Evolutionary conservation across 441 rosid genomes (phyloP), one percentile per base, ranked within the genome.

Genomic region (Syzygium malaccense): DNA sequence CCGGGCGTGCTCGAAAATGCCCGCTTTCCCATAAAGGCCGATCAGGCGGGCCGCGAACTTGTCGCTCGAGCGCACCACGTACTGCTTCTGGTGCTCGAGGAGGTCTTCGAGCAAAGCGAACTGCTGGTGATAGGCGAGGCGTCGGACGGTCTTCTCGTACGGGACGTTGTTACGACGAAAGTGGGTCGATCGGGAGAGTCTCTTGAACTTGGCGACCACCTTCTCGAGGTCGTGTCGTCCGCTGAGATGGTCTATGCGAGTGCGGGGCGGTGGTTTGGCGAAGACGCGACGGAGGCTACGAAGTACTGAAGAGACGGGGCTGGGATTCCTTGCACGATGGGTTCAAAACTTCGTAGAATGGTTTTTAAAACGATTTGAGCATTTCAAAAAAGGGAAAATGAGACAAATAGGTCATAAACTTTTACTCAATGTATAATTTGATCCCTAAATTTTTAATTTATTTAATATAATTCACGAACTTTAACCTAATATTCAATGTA

Each of bases 21-120:
- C 87, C 55, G 87, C 83, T 45, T 30, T n/a, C 25, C 89, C 87
- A 6, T 88, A 88, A 7, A 88, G 60, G 48, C 49, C 57, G 18
- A 88, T 88, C 83, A 84, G 55, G 83, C 41, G 68, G 64, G 48
- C 64, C 14, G 87, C 64, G 66, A 88, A 88, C 23, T n/a, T 71
- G 87, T 88, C 87, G 4, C 33, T 10, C n/a, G n/a, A 55, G 41
- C 62, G n/a, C 20, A 18, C 49, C 55, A 88, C 55, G 62, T 85
- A 57, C 87, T 85, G 37, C 89, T 88, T 88, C 87, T 88, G 89
- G 32, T 88, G 78, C 37, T 62, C 28, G 54, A 88, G 37, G 86
- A 64, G 58, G 20, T 53, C 87, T 14, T 64, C 85, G 49, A 85
- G 37, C 37, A 57, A 51, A 60, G 87, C 54, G 62, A 84, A 32